These are phyloP conservation scores for Theileria orientalis DNA, from an alignment of 169 alveolate genomes.

Conservation along the genomic window DNA sequence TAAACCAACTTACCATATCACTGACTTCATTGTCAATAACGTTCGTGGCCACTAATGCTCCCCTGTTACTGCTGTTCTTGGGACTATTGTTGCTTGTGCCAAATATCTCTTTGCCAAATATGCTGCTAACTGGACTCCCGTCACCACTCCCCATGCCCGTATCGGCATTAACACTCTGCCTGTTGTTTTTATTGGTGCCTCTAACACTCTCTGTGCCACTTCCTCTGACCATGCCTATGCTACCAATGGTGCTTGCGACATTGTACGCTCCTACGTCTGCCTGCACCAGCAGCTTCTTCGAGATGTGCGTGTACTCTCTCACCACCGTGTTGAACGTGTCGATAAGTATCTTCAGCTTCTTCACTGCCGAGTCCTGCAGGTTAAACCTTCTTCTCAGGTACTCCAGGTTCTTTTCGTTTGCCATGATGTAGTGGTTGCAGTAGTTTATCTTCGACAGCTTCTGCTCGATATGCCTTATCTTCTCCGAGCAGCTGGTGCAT, in stretches of 20 bases:
- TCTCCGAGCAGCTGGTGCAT: constrained; percentile 46
- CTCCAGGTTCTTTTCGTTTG: constrained; percentile 34
- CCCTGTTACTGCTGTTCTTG: too few relatives aligned
- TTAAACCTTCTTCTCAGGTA: constrained; percentile 52
- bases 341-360: constrained; percentile 54
- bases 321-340: constrained; percentile 63
- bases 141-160: too few relatives aligned
- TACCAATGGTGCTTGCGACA: constrained; percentile 26
- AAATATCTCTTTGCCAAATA: too few relatives aligned
- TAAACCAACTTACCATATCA: too few relatives aligned
- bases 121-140: too few relatives aligned
- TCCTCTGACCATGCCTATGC: not conserved
- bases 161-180: too few relatives aligned
- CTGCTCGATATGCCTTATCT: constrained; percentile 34
- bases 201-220: too few relatives aligned
- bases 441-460: constrained; percentile 39
- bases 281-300: constrained; percentile 19
- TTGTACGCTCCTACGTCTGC: constrained; percentile 7
- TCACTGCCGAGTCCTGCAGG: constrained; percentile 63
- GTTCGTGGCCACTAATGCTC: too few relatives aligned
- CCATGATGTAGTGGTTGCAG: constrained; percentile 47
- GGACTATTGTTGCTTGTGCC: too few relatives aligned
- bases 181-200: not conserved
- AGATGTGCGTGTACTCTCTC: constrained; percentile 51
- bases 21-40: too few relatives aligned